Percentiles rank a stretch among this genome's conserved stretches.
These are phyloP conservation scores for Metschnikowia kofuensis DNA, from an alignment of 805 yeast species.

Conservation along the genomic window DNA sequence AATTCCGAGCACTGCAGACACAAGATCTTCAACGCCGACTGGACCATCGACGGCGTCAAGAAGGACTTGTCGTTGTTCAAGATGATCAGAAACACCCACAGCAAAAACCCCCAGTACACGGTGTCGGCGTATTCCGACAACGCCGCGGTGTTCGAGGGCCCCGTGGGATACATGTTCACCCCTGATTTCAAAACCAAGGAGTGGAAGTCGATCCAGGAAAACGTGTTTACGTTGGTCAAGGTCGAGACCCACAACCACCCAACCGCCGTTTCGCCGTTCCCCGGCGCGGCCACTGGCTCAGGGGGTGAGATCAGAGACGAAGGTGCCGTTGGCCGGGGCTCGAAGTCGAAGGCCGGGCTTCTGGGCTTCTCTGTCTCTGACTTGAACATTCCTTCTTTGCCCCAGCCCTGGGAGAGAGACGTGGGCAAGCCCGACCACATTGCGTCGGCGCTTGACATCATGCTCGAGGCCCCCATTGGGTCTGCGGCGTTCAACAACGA, in stretches of 20 bases:
- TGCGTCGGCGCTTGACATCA: conserved; percentile 88
- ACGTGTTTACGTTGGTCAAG: conserved; percentile 84
- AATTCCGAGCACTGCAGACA: conserved; percentile 99
- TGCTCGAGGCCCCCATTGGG: conserved; percentile 97
- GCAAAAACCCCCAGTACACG: conserved; percentile 73
- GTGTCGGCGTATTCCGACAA: conserved; percentile 95
- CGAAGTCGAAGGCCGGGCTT: conserved; percentile 94
- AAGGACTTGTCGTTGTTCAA: conserved; percentile 78
- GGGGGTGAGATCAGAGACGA: conserved; percentile 99
- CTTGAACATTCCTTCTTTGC: conserved; percentile 75
- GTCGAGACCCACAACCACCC: conserved; percentile 99
- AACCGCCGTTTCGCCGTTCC: conserved; percentile 97
- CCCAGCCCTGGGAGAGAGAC: conserved; percentile 93
- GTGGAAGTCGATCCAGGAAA: conserved; percentile 75
- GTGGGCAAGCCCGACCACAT: conserved; percentile 92
- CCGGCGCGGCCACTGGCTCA: conserved; percentile 99
- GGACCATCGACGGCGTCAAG: conserved; percentile 86
- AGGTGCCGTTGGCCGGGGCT: conserved; percentile 99
- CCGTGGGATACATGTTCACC: conserved; percentile 70
- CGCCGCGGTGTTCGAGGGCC: conserved; percentile 92
- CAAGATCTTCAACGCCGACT: conserved; percentile 96
- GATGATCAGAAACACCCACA: conserved; percentile 95
- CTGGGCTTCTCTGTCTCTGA: conserved; percentile 93
- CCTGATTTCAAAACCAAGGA: conserved; percentile 71
- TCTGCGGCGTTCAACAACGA: conserved; percentile 98